A percentile compares a stretch with the other conserved stretches of the same genome.
These are phyloP conservation scores for Fusarium palustre DNA, from an alignment of 2,329 filamentous ascomycete species.

Conservation along the genomic window DNA sequence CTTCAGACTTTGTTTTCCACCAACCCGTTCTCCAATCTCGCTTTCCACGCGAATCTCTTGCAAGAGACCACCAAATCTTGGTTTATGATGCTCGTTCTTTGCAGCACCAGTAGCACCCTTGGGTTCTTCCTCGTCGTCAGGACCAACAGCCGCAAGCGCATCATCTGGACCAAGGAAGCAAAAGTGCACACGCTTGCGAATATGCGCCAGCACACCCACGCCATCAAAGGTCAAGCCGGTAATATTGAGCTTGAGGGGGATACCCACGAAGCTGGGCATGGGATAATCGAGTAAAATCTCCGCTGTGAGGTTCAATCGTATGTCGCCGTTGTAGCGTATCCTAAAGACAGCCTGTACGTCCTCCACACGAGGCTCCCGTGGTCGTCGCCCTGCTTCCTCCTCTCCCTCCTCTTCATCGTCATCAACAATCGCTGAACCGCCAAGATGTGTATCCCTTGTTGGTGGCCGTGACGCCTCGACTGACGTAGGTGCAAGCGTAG, in stretches of 20 bases:
- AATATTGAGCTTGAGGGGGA: conserved; percentile 93
- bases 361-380: conserved; percentile 79
- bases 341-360: conserved; percentile 94
- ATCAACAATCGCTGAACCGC: conserved; percentile 55
- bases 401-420: conserved; percentile 51
- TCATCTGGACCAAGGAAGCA: conserved; percentile 96
- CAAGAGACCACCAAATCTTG: conserved; percentile 76
- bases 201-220: conserved; percentile 90
- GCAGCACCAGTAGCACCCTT: conserved; percentile 15
- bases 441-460: conserved; percentile 62
- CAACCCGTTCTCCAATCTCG: conserved; percentile 93
- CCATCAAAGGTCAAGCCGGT: conserved; percentile 96
- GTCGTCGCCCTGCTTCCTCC: conserved; percentile 35
- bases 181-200: conserved; percentile 88
- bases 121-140: conserved; percentile 52
- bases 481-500: conserved; percentile 69
- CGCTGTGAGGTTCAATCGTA: conserved; percentile 88
- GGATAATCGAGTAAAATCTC: conserved; percentile 98
- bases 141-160: conserved; percentile 76
- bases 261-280: conserved; percentile 97
- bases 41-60: conserved; percentile 97
- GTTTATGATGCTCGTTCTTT: conserved; percentile 48
- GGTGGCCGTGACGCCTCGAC: conserved; percentile 66
- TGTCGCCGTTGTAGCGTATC: conserved; percentile 87
- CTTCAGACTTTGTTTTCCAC: conserved; percentile 93